Evolutionary conservation across 768 basidiomycete species (phyloP).

Genomic region (Asterophora parasitica): DNA sequence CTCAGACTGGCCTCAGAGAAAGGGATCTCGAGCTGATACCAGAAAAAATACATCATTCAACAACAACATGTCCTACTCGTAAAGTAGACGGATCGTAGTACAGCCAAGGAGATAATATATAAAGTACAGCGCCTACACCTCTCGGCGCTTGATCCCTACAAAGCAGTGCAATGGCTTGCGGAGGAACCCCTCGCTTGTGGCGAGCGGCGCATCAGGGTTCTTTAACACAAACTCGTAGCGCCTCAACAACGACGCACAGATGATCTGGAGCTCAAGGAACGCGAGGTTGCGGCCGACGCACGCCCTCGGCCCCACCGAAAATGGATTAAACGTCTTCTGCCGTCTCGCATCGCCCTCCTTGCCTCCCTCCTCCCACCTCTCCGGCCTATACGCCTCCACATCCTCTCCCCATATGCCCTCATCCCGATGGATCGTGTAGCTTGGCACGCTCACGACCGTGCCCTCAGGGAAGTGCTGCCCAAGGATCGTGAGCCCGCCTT

Average conservation of each 20-base stretch:
- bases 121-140: conserved; percentile 22
- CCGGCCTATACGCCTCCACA: conserved; percentile 68
- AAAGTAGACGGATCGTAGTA: no score
- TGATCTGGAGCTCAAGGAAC: conserved; percentile 72
- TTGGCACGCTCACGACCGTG: conserved; percentile 75
- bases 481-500: conserved; percentile 60
- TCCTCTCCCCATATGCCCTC: conserved; percentile 73
- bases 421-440: conserved; percentile 80
- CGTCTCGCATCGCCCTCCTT: conserved; percentile 51
- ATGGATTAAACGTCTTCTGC: conserved; percentile 78
- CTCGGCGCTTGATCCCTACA: conserved; percentile 69
- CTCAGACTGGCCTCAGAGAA: no score
- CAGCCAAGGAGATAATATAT: no score
- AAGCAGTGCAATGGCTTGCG: conserved; percentile 73
- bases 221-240: conserved; percentile 72
- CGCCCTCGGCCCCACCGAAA: conserved; percentile 79
- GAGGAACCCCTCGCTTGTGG: conserved; percentile 81
- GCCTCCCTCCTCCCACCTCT: conserved; percentile 80
- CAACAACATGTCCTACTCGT: no score
- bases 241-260: conserved; percentile 74
- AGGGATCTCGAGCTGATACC: no score
- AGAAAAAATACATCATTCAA: no score
- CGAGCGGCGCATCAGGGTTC: conserved; percentile 53
- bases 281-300: conserved; percentile 87
- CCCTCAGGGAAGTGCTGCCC: conserved; percentile 66